phyloP scores from a whole-genome alignment of 306 rosid genomes.

The Glycine tomentella region DNA sequence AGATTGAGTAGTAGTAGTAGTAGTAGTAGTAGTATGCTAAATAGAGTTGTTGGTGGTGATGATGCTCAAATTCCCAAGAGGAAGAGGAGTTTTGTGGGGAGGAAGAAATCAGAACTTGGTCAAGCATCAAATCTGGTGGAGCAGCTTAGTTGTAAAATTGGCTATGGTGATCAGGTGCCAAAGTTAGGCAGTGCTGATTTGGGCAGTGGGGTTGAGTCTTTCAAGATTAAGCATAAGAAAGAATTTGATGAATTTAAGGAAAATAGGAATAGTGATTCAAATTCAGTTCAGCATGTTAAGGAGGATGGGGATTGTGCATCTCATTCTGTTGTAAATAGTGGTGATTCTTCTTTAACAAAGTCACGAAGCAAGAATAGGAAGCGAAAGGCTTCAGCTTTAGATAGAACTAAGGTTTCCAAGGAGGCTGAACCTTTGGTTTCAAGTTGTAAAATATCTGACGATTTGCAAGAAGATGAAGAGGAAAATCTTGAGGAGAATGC shows the following conservation, averaged over 20 bases:
- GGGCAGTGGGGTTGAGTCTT: conserved; percentile 48
- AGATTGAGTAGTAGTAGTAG: conserved; percentile 49
- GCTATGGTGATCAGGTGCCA: conserved; percentile 54
- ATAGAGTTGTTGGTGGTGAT: conserved; percentile 57
- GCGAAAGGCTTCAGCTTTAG: conserved; percentile 52
- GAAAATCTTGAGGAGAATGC: conserved; percentile 99
- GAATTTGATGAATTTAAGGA: conserved; percentile 57
- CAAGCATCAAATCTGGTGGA: conserved; percentile 50
- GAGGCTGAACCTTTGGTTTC: conserved; percentile 60
- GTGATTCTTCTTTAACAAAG: conserved; percentile 56
- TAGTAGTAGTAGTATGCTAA: conserved; percentile 47
- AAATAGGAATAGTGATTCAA: conserved; percentile 55
- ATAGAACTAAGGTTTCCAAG: conserved; percentile 47
- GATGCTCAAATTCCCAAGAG: conserved; percentile 77
- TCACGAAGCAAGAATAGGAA: conserved; percentile 61
- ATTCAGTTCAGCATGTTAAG: conserved; percentile 53
- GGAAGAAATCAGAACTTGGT: conserved; percentile 65
- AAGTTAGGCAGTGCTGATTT: conserved; percentile 59
- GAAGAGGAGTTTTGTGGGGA: conserved; percentile 78
- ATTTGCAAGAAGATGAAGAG: conserved; percentile 73
- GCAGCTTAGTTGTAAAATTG: conserved; percentile 55
- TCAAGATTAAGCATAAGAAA: conserved; percentile 44
- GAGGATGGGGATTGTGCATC: conserved; percentile 54
- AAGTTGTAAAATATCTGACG: conserved; percentile 56
- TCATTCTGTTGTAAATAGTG: conserved; percentile 64